Percentiles rank a stretch among this genome's conserved stretches.
Conservation (phyloP, 257 asterid genomes). For the Striga asiatica region DNA sequence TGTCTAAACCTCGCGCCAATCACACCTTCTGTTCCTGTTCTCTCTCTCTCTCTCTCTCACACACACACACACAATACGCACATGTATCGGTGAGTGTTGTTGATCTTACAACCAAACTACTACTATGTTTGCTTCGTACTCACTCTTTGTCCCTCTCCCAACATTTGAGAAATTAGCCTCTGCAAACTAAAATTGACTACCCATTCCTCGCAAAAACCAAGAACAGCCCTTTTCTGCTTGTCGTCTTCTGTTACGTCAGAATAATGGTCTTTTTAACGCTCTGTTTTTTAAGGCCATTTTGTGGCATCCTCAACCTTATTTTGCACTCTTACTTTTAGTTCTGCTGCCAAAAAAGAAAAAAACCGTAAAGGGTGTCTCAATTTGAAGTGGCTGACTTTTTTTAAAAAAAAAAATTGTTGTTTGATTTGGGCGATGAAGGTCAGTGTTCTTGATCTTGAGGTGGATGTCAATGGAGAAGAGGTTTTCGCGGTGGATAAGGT, state of each 20-base stretch:
- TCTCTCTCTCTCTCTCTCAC: slow-evolving; percentile 12
- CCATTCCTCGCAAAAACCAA: slow-evolving; percentile 36
- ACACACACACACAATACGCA: slow-evolving; percentile 11
- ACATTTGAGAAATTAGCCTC: slow-evolving; percentile 17
- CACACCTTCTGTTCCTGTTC: slow-evolving; percentile 21
- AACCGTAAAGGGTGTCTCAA: slow-evolving; percentile 26
- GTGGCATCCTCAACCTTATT: slow-evolving; percentile 3
- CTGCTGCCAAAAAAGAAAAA: not conserved
- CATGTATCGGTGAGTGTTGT: slow-evolving; percentile 22
- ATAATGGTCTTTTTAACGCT: slow-evolving; percentile 24
- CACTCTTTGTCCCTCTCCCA: too few relatives aligned
- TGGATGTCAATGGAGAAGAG: slow-evolving; percentile 90
- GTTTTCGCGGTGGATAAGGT: slow-evolving; percentile 68
- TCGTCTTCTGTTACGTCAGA: slow-evolving; percentile 35
- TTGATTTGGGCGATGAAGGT: slow-evolving; percentile 43
- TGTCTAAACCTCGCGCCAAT: slow-evolving; percentile 14
- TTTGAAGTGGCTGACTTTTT: too few relatives aligned
- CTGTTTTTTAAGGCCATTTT: slow-evolving; percentile 16
- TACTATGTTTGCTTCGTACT: too few relatives aligned
- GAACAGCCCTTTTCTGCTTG: slow-evolving; percentile 47
- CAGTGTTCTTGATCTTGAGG: slow-evolving; percentile 52
- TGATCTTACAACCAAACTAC: too few relatives aligned
- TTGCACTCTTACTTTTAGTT: not conserved
- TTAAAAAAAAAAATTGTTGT: too few relatives aligned
- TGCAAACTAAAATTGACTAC: slow-evolving; percentile 23